These are phyloP conservation scores for Jaapia argillacea DNA, from an alignment of 768 basidiomycete genomes.

Conservation along the genomic window DNA sequence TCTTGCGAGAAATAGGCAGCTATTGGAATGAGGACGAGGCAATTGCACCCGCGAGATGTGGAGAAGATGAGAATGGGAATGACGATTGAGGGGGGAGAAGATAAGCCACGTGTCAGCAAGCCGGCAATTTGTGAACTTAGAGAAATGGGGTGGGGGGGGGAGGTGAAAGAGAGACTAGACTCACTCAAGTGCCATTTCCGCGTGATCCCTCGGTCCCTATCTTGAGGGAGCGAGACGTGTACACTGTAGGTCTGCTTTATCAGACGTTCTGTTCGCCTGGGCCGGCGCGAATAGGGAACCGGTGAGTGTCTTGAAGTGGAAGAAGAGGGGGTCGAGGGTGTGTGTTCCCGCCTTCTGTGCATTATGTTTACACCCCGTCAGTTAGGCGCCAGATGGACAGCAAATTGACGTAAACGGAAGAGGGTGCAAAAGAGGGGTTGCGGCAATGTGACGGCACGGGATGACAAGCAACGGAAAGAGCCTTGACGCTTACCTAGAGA, in stretches of 20 bases:
- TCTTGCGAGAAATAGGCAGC: slow-evolving; percentile 83
- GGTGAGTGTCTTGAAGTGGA: slow-evolving; percentile 13
- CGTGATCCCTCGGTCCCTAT: slow-evolving; percentile 28
- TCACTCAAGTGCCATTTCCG: slow-evolving; percentile 46
- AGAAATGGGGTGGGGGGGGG: background rate
- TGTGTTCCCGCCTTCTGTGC: slow-evolving; percentile 10
- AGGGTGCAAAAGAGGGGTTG: background rate
- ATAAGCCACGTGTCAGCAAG: slow-evolving; percentile 9
- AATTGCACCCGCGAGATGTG: slow-evolving; percentile 7
- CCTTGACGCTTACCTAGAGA: background rate
- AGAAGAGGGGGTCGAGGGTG: slow-evolving; percentile 7
- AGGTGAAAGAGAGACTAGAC: slow-evolving; percentile 9
- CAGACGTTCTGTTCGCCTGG: slow-evolving; percentile 30
- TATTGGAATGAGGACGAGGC: slow-evolving; percentile 19
- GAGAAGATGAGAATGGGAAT: slow-evolving; percentile 17
- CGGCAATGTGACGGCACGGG: slow-evolving; percentile 16
- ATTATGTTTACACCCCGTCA: slow-evolving; percentile 13
- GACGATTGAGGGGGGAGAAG: background rate
- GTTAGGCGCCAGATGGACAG: slow-evolving; percentile 20
- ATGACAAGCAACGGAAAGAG: background rate
- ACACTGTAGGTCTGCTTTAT: slow-evolving; percentile 50
- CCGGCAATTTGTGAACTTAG: background rate
- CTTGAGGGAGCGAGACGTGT: slow-evolving; percentile 34
- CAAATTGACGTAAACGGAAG: slow-evolving; percentile 10
- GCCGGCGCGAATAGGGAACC: slow-evolving; percentile 30